Percentiles rank a stretch among this genome's conserved stretches.
Evolutionary conservation across 2,329 filamentous ascomycete species (phyloP).

Genomic region (Xylariaceae sp.): DNA sequence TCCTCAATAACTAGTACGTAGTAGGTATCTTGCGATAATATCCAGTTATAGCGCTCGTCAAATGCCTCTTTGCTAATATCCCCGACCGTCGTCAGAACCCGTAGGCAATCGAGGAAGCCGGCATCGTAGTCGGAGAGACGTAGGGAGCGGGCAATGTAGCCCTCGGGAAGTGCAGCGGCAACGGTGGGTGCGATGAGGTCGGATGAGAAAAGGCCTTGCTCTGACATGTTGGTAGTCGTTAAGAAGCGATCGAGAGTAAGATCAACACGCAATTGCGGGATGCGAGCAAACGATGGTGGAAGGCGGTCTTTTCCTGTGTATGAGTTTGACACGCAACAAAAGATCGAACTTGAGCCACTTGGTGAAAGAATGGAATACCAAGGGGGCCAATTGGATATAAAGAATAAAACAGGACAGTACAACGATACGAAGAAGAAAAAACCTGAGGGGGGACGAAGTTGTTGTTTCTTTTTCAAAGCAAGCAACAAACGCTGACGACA

Average conservation of each 20-base stretch:
- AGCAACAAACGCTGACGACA: not conserved
- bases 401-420: not conserved
- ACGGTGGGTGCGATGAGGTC: conserved; percentile 81
- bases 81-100: conserved; percentile 91
- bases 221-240: conserved; percentile 38
- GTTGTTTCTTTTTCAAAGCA: conserved; percentile 3
- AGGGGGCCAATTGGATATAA: not conserved
- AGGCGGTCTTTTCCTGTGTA: not conserved
- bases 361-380: not conserved
- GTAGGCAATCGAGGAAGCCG: conserved; percentile 89
- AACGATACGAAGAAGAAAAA: not conserved
- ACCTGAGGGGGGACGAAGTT: not conserved
- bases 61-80: conserved; percentile 80
- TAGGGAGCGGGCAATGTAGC: conserved; percentile 84
- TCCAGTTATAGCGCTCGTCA: conserved; percentile 82
- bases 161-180: conserved; percentile 73
- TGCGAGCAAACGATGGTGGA: not conserved
- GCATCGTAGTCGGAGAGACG: conserved; percentile 77
- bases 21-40: conserved; percentile 77
- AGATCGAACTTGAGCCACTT: not conserved
- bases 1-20: conserved; percentile 89
- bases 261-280: not conserved
- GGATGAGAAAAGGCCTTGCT: conserved; percentile 75
- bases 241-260: not conserved
- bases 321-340: not conserved